A percentile compares a stretch with the other conserved stretches of the same genome.
These are phyloP conservation scores for Termitomyces sp. DNA, from an alignment of 768 basidiomycete genomes.

Conservation along the genomic window DNA sequence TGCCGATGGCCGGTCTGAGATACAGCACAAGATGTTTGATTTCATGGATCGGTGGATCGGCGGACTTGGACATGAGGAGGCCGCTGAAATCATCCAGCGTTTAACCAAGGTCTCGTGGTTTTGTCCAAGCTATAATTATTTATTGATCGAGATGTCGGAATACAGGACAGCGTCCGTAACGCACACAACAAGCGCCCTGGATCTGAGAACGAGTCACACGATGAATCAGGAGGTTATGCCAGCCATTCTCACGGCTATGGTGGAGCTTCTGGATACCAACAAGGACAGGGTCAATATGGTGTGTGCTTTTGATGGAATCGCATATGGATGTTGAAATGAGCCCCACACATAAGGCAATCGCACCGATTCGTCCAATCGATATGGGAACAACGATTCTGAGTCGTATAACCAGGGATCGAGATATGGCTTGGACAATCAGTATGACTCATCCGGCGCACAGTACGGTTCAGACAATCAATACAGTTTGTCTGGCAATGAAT, in stretches of 20 bases:
- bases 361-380: neutral
- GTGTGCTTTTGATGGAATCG: neutral
- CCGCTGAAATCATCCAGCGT: constrained; percentile 38
- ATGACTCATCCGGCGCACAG: constrained; percentile 1
- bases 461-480: constrained; percentile 6
- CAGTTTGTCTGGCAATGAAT: neutral
- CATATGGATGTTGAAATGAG: neutral
- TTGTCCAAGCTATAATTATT: neutral
- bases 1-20: constrained; percentile 44
- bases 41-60: constrained; percentile 52
- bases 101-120: constrained; percentile 45
- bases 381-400: neutral
- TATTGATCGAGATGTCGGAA: neutral
- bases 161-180: constrained; percentile 48
- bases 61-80: constrained; percentile 40
- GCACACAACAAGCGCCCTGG: constrained; percentile 57
- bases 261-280: constrained; percentile 9
- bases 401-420: neutral
- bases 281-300: constrained; percentile 11
- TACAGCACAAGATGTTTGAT: constrained; percentile 61
- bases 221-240: constrained; percentile 28
- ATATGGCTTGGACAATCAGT: neutral
- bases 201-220: constrained; percentile 35
- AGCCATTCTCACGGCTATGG: constrained; percentile 11
- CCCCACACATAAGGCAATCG: neutral